Evolutionary conservation across 2,329 filamentous ascomycete species (phyloP).

Genomic region (Sclerotiophoma versabilis): DNA sequence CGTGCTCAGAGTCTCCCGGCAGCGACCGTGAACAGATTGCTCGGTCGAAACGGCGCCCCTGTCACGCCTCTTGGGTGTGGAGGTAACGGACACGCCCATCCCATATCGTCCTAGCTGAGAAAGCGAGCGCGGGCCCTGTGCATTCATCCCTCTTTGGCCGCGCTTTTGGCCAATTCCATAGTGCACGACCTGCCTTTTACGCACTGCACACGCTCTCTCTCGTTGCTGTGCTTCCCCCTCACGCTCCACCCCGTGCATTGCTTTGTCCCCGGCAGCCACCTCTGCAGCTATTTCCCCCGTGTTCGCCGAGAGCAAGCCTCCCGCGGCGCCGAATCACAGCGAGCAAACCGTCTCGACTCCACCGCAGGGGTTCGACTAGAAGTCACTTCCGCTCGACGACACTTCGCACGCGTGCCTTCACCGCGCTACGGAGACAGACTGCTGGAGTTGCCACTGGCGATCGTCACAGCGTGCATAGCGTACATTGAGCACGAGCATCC

Average conservation of each 20-base stretch:
- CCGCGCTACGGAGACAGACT: constrained; percentile 10
- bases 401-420: constrained; percentile 15
- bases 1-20: constrained; percentile 3
- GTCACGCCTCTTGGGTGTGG: constrained; percentile 14
- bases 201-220: constrained; percentile 6
- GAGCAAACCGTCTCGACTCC: constrained; percentile 25
- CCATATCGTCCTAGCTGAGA: constrained; percentile 13
- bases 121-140: constrained; percentile 16
- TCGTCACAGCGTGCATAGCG: constrained; percentile 4
- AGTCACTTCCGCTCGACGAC: constrained; percentile 17
- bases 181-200: constrained; percentile 12
- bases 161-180: constrained; percentile 16
- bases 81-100: constrained; percentile 9
- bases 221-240: not conserved
- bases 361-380: constrained; percentile 32
- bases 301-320: constrained; percentile 15
- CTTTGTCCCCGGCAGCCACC: not conserved
- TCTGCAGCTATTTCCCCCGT: not conserved
- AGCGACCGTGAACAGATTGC: constrained; percentile 12
- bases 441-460: constrained; percentile 9
- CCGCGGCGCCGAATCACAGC: constrained; percentile 26
- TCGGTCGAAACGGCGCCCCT: constrained; percentile 13
- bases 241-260: not conserved
- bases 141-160: constrained; percentile 16
- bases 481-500: constrained; percentile 7